Evolutionary conservation across 140 eudicot species (phyloP).

Genomic region (Erigeron philadelphicus): DNA sequence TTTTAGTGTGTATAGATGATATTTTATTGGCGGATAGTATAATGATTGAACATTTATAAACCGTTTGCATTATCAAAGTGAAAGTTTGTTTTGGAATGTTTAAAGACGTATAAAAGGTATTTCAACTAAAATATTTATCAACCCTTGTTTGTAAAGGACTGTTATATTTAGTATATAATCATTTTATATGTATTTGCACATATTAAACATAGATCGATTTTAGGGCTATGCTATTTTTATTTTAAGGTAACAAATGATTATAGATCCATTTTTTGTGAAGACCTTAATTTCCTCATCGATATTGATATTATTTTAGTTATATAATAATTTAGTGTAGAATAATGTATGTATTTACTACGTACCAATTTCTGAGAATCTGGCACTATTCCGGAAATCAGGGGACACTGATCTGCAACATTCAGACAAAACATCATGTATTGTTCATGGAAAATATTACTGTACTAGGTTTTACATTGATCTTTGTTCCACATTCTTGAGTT

Average conservation of each 20-base stretch:
- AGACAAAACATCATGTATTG: conserved; percentile 34
- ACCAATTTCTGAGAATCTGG: conserved; percentile 28
- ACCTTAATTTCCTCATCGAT: conserved; percentile 15
- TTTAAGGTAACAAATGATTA: conserved; percentile 7
- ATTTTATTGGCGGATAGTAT: no score
- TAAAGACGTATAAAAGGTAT: no score
- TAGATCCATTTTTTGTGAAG: conserved; percentile 28
- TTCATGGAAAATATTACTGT: conserved; percentile 17
- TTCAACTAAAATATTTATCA: no score
- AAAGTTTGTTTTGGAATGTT: no score
- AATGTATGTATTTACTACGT: conserved; percentile 7
- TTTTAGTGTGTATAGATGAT: no score
- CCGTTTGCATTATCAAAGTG: no score
- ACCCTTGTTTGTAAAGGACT: no score
- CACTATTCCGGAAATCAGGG: conserved; percentile 35
- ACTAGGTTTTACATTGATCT: conserved; percentile 23
- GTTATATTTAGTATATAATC: no score
- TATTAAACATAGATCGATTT: no score
- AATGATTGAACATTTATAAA: no score
- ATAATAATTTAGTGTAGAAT: conserved; percentile 11
- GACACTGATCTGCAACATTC: conserved; percentile 35
- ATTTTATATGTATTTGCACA: no score
- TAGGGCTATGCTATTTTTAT: neutral
- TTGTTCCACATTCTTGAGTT: conserved; percentile 18
- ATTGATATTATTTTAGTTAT: neutral